A percentile compares a stretch with the other conserved stretches of the same genome.
Evolutionary conservation across 495 filamentous ascomycete species (phyloP).

Genomic region (Penicillium cosmopolitanum): DNA sequence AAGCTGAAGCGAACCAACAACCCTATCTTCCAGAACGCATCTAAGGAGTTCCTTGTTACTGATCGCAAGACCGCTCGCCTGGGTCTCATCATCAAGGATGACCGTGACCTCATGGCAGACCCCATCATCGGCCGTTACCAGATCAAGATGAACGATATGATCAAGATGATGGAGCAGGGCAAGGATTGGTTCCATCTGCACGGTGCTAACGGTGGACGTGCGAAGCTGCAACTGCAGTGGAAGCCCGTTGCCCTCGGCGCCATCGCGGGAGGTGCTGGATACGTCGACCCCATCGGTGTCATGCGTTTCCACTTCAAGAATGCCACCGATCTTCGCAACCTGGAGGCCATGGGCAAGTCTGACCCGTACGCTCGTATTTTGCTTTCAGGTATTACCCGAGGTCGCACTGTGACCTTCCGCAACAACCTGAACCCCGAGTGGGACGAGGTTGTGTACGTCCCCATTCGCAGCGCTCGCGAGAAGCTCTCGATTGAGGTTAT

Average conservation of each 20-base stretch:
- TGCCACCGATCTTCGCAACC: conserved; percentile 80
- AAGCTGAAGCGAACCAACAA: conserved; percentile 96
- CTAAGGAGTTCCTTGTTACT: conserved; percentile 91
- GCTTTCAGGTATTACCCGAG: conserved; percentile 86
- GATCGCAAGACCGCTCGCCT: conserved; percentile 88
- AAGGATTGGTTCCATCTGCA: conserved; percentile 94
- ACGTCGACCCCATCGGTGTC: conserved; percentile 90
- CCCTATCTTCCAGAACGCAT: conserved; percentile 87
- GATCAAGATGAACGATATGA: conserved; percentile 90
- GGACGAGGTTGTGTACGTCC: conserved; percentile 95
- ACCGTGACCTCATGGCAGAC: conserved; percentile 81
- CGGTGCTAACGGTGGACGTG: conserved; percentile 79
- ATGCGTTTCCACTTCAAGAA: conserved; percentile 91
- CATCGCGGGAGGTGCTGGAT: conserved; percentile 78
- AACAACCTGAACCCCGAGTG: conserved; percentile 95
- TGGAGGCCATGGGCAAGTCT: conserved; percentile 95
- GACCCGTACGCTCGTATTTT: conserved; percentile 91
- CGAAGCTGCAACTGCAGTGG: conserved; percentile 89
- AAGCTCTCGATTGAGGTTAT: conserved; percentile 90
- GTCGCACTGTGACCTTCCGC: conserved; percentile 89
- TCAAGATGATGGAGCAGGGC: conserved; percentile 87
- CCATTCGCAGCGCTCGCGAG: conserved; percentile 84
- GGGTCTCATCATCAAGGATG: conserved; percentile 92
- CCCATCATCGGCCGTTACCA: conserved; percentile 88
- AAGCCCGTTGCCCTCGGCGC: conserved; percentile 89